Percentiles rank a stretch among this genome's conserved stretches.
Conservation (phyloP, 495 filamentous ascomycete genomes). For the Glonium stellatum region DNA sequence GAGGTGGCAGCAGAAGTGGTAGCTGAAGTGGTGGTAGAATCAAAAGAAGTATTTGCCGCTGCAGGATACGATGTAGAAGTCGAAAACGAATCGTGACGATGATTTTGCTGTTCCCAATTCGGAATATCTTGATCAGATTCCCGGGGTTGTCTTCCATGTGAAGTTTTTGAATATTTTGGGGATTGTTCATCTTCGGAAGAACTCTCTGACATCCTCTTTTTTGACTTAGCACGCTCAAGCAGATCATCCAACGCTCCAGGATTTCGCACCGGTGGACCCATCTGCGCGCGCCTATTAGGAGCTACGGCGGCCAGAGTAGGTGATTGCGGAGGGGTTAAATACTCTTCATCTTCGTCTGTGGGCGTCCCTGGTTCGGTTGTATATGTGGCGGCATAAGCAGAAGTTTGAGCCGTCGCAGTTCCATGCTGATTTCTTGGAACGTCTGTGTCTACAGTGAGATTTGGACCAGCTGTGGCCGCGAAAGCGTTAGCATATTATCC, state of each 20-base stretch:
- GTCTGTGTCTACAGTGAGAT: neutral
- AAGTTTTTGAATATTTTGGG: conserved; percentile 13
- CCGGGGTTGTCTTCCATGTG: conserved; percentile 11
- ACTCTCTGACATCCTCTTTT: conserved; percentile 12
- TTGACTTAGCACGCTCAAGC: neutral
- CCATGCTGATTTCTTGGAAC: no score
- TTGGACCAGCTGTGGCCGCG: neutral
- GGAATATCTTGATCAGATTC: neutral
- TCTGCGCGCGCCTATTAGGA: neutral
- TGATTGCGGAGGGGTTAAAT: conserved; percentile 4
- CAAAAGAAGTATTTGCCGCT: neutral
- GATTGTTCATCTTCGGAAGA: conserved; percentile 6
- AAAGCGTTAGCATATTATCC: neutral
- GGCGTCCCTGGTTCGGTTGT: neutral
- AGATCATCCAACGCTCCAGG: neutral
- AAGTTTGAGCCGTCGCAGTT: neutral
- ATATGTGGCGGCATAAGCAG: neutral
- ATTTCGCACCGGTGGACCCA: neutral
- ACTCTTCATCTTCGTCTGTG: neutral
- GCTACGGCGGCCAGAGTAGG: neutral
- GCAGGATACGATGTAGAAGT: no score
- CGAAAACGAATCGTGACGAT: conserved; percentile 6
- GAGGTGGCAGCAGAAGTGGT: neutral
- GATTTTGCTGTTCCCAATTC: neutral
- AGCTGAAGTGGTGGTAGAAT: neutral